Evolutionary conservation across 768 basidiomycete species (phyloP).

Genomic region (Pleurotus giganteus): DNA sequence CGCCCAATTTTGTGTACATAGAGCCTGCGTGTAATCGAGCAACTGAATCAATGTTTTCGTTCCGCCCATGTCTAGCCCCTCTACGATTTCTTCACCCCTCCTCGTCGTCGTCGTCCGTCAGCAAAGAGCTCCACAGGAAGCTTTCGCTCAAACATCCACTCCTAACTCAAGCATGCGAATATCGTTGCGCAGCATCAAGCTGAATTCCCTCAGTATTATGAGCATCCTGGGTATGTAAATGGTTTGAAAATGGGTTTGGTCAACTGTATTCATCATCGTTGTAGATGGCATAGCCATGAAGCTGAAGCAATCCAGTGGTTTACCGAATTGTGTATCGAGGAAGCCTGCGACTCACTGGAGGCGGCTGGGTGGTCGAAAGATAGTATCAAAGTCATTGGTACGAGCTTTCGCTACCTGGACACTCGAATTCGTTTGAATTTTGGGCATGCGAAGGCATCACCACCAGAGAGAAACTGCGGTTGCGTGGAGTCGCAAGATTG

Average conservation of each 20-base stretch:
- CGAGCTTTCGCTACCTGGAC: neutral
- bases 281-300: conserved; percentile 95
- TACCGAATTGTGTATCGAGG: conserved; percentile 73
- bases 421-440: conserved; percentile 11
- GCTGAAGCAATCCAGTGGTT: conserved; percentile 76
- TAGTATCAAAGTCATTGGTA: conserved; percentile 93
- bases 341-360: conserved; percentile 70
- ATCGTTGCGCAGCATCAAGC: conserved; percentile 87
- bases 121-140: too few relatives aligned
- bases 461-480: conserved; percentile 97
- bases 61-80: too few relatives aligned
- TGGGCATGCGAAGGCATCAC: conserved; percentile 66
- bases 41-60: too few relatives aligned
- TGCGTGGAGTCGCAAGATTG: conserved; percentile 88
- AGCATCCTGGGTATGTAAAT: conserved; percentile 70
- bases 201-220: conserved; percentile 94
- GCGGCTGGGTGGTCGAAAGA: conserved; percentile 71
- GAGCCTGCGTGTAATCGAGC: too few relatives aligned
- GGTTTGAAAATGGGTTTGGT: neutral
- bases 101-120: too few relatives aligned
- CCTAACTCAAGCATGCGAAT: conserved; percentile 76
- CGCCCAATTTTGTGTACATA: too few relatives aligned
- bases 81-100: too few relatives aligned
- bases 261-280: conserved; percentile 8
- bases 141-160: too few relatives aligned